phyloP scores from a whole-genome alignment of 495 filamentous ascomycete species.

The Hyaloscypha bicolor region DNA sequence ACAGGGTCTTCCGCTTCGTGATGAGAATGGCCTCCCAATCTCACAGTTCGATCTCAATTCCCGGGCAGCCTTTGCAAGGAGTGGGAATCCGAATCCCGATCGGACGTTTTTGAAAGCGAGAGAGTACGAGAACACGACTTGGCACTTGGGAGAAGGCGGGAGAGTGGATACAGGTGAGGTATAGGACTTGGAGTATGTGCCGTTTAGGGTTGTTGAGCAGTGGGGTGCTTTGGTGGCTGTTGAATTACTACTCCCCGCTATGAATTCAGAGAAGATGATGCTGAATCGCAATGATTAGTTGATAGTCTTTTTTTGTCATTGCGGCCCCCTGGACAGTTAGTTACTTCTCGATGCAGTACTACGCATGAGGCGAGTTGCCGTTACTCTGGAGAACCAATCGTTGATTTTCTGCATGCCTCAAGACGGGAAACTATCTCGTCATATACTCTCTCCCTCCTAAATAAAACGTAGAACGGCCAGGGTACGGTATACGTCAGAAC shows the following conservation, averaged over 20 bases:
- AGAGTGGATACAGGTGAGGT: conserved; percentile 17
- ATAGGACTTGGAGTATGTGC: conserved; percentile 6
- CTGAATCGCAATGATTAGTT: too few species aligned
- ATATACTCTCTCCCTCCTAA: too few species aligned
- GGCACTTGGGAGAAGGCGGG: conserved; percentile 16
- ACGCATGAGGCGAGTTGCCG: too few species aligned
- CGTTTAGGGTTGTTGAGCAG: conserved; percentile 25
- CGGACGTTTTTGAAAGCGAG: conserved; percentile 20
- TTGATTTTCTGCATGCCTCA: too few species aligned
- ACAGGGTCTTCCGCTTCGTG: conserved; percentile 19
- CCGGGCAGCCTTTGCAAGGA: conserved; percentile 28
- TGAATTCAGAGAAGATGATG: too few species aligned
- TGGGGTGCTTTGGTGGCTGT: conserved; percentile 25
- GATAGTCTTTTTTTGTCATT: too few species aligned
- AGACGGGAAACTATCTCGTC: too few species aligned
- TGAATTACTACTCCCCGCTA: conserved; percentile 16
- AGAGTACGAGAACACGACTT: conserved; percentile 22
- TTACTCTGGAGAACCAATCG: too few species aligned
- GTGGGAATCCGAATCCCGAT: conserved; percentile 27
- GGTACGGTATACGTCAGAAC: too few species aligned
- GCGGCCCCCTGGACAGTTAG: too few species aligned
- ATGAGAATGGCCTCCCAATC: conserved; percentile 27
- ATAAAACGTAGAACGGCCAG: too few species aligned
- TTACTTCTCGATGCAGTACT: too few species aligned
- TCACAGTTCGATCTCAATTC: conserved; percentile 26